Evolutionary conservation across 2,329 filamentous ascomycete species (phyloP), one percentile per base, ranked within the genome.

Genomic region (Elsinoe fawcettii): DNA sequence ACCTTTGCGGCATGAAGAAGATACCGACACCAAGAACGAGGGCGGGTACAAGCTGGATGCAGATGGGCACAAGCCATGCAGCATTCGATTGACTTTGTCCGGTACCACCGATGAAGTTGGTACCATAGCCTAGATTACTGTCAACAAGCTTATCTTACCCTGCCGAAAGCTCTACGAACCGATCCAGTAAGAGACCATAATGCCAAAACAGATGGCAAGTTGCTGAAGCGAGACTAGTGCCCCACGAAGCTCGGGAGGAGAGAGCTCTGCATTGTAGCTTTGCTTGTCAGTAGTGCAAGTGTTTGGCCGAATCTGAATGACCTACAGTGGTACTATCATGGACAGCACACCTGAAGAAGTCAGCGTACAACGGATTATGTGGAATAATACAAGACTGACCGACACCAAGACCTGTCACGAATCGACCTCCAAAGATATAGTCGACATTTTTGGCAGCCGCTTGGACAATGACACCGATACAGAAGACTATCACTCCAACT

Each of bases 51-150:
- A 90, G 75, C 64, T 92, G 88, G 0, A 91, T 75, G 62, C 81
- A 84, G 53, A 89, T 81, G 0, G 88, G 88, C 0, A 88, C 72
- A 0, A 88, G 77, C 88, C 88, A 93, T 0, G 88, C 84, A 12
- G 57, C 56, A 56, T 55, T 60, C 30, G 53, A 66, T 60, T 56
- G 67, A 53, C 49, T 63, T 51, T 58, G 64, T 60, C 58, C 64
- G 11, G 57, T 66, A 1, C 63, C 64, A 5, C 63, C 65, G 23
- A 66, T 61, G 46, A 62, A 64, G 49, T 65, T 76, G 5, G 53
- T 55, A 3, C 53, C 53, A 30, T 55, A 73, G 62, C 69, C 68
- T 59, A 69, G 62, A 68, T 65, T 65, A 59, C 69, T 11, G 3
- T 6, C 3, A 39, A 6, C 2, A 14, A n/a, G n/a, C n/a, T n/a